Evolutionary conservation across 228 moss, liverwort and hornwort genomes (phyloP).

Genomic region (Sphagnum fallax): DNA sequence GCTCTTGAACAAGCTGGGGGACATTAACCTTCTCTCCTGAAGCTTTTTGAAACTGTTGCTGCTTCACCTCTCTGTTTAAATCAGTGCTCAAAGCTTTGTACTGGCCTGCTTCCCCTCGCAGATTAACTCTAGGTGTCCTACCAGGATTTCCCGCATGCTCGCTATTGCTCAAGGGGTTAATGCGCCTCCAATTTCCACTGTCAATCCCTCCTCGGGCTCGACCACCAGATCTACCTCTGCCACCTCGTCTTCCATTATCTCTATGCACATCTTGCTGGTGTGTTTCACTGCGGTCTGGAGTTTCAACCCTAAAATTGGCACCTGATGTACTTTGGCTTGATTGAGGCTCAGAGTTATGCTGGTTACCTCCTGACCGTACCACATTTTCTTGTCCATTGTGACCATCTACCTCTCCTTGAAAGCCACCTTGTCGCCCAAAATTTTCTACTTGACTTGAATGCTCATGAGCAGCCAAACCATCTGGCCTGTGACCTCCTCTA

Average conservation of each 20-base stretch:
- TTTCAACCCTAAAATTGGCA: slow-evolving; percentile 17
- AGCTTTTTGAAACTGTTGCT: slow-evolving; percentile 5
- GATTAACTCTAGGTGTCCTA: slow-evolving; percentile 7
- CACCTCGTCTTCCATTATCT: slow-evolving; percentile 7
- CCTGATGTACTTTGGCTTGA: slow-evolving; percentile 8
- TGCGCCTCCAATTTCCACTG: slow-evolving; percentile 27
- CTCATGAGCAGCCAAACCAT: background rate
- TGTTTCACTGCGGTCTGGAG: slow-evolving; percentile 2
- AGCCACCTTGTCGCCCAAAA: slow-evolving; percentile 4
- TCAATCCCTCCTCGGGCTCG: slow-evolving; percentile 19
- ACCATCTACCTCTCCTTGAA: slow-evolving; percentile 4
- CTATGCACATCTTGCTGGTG: slow-evolving; percentile 1
- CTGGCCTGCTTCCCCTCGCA: slow-evolving; percentile 8
- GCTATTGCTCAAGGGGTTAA: slow-evolving; percentile 9
- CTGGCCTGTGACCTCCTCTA: slow-evolving; percentile 11
- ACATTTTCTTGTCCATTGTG: slow-evolving; percentile 11
- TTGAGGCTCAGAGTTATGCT: background rate
- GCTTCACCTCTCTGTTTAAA: slow-evolving; percentile 14
- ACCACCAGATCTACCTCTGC: slow-evolving; percentile 15
- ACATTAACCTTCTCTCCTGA: slow-evolving; percentile 40
- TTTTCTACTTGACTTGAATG: background rate
- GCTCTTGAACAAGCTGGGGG: slow-evolving; percentile 87
- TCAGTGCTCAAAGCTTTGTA: slow-evolving; percentile 1
- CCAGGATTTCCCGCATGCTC: slow-evolving; percentile 9
- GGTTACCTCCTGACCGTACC: background rate